A percentile compares a stretch with the other conserved stretches of the same genome.
Evolutionary conservation across 805 yeast genomes (phyloP).

Genomic region (Cyberlindnera euphorbiae): DNA sequence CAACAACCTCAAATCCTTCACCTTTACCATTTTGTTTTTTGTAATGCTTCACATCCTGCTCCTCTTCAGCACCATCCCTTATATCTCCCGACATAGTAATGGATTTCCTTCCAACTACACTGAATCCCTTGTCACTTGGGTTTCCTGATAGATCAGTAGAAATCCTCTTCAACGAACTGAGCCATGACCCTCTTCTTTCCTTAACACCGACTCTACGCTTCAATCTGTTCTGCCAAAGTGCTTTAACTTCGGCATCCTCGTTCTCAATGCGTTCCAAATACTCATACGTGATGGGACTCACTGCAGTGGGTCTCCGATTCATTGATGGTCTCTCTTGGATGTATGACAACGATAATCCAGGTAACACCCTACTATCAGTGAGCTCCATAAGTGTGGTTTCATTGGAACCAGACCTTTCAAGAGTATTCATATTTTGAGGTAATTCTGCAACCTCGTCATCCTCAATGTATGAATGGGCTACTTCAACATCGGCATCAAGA

Average conservation of each 20-base stretch:
- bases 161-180: too few relatives aligned
- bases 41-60: too few relatives aligned
- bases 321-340: neutral
- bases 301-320: conserved; percentile 4
- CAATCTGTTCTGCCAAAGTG: conserved; percentile 10
- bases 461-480: too few relatives aligned
- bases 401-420: too few relatives aligned
- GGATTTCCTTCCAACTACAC: conserved; percentile 10
- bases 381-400: conserved; percentile 2
- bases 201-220: conserved; percentile 1
- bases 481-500: neutral
- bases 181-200: too few relatives aligned
- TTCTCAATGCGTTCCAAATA: conserved; percentile 8
- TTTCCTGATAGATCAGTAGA: too few relatives aligned
- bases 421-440: too few relatives aligned
- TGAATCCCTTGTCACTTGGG: conserved; percentile 8
- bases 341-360: conserved; percentile 10
- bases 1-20: conserved; percentile 6
- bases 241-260: conserved; percentile 11
- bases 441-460: too few relatives aligned
- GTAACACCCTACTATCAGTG: conserved; percentile 11
- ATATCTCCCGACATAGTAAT: neutral
- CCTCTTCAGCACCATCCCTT: conserved; percentile 1
- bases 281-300: conserved; percentile 13
- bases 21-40: too few relatives aligned